Conservation (phyloP, 2,329 filamentous ascomycete species). For the Trichoderma sp. region DNA sequence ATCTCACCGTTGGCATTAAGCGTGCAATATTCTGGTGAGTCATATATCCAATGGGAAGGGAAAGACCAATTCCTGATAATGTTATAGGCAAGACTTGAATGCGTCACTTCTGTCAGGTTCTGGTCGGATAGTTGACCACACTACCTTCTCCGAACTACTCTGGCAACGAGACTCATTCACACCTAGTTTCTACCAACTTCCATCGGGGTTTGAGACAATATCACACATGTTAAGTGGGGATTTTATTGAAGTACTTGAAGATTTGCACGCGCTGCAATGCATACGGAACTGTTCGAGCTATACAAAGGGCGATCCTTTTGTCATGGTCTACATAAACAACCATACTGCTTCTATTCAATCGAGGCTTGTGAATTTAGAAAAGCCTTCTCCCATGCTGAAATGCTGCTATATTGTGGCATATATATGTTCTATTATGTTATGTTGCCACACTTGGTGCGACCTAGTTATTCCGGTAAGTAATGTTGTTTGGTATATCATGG, state of each 20-base stretch:
- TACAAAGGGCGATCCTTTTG: neutral
- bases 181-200: neutral
- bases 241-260: neutral
- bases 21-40: slow-evolving; percentile 3
- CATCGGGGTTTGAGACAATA: neutral
- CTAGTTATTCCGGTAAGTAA: neutral
- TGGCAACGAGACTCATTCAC: neutral
- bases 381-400: neutral
- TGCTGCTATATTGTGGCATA: neutral
- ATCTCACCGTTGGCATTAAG: neutral
- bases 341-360: neutral
- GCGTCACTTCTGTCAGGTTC: neutral
- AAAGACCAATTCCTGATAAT: neutral
- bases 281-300: neutral
- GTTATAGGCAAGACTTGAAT: neutral
- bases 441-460: neutral
- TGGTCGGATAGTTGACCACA: neutral
- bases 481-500: neutral
- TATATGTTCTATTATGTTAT: neutral
- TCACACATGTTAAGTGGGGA: neutral
- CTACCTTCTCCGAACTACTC: neutral
- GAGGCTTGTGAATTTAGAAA: neutral
- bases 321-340: neutral
- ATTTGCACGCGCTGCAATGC: neutral
- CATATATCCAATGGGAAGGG: neutral